These are phyloP conservation scores for Aspergillus tamarii DNA, from an alignment of 2,329 filamentous ascomycete species.

Conservation along the genomic window DNA sequence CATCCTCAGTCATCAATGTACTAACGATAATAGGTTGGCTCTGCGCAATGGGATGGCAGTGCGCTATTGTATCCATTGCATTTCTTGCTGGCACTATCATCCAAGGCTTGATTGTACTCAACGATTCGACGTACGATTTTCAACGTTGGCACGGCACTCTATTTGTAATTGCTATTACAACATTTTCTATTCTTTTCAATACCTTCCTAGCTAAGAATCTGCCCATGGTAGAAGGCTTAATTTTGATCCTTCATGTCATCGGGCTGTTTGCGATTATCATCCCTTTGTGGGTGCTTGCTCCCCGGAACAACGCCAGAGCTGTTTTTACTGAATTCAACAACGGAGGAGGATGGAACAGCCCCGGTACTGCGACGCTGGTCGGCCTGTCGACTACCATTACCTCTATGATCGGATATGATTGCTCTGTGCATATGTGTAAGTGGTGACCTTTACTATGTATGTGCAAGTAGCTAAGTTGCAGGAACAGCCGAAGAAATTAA, in stretches of 20 bases:
- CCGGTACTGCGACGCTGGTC: constrained; percentile 44
- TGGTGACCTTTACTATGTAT: neutral
- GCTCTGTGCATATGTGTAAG: constrained; percentile 51
- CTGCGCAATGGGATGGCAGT: constrained; percentile 50
- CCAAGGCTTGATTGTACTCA: constrained; percentile 50
- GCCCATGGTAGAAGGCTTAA: constrained; percentile 43
- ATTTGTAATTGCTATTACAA: constrained; percentile 44
- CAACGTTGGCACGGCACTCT: constrained; percentile 51
- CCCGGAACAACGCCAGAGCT: constrained; percentile 37
- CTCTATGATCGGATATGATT: constrained; percentile 47
- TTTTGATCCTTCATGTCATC: constrained; percentile 47
- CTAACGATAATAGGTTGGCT: constrained; percentile 42
- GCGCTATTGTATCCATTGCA: constrained; percentile 47
- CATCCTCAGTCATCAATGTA: neutral
- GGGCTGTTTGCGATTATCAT: constrained; percentile 50
- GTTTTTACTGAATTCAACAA: constrained; percentile 48
- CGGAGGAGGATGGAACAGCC: constrained; percentile 44
- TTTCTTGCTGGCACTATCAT: constrained; percentile 51
- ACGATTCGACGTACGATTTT: constrained; percentile 44
- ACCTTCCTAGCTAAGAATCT: constrained; percentile 44
- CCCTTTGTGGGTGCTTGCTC: constrained; percentile 46
- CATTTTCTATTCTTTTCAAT: constrained; percentile 47
- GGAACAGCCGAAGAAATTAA: constrained; percentile 44
- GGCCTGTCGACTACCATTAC: constrained; percentile 46
- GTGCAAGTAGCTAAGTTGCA: constrained; percentile 11